A percentile compares a stretch with the other conserved stretches of the same genome.
These are phyloP conservation scores for Rhodotorula sp. DNA, from an alignment of 1,284 basidiomycete genomes.

Conservation along the genomic window DNA sequence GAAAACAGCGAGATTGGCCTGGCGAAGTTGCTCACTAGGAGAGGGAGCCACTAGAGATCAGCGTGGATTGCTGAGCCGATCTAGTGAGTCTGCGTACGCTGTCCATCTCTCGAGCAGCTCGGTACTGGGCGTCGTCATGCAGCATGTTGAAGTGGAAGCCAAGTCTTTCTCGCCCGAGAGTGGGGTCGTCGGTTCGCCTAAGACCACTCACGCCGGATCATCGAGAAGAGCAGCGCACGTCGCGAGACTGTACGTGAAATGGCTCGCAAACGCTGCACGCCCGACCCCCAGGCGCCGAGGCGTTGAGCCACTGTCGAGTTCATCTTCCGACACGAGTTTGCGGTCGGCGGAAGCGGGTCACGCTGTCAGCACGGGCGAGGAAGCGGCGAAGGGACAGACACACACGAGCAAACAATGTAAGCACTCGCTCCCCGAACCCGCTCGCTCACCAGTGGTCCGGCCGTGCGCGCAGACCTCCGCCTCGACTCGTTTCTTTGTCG, in stretches of 20 bases:
- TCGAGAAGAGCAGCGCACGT: too few relatives aligned
- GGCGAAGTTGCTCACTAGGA: constrained; percentile 24
- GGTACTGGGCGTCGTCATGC: background rate
- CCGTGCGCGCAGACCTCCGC: too few relatives aligned
- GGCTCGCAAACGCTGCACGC: too few relatives aligned
- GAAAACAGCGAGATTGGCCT: constrained; percentile 25
- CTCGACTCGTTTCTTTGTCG: too few relatives aligned
- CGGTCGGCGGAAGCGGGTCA: background rate
- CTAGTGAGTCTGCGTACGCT: background rate
- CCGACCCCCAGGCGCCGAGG: background rate
- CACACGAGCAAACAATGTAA: too few relatives aligned
- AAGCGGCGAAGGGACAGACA: too few relatives aligned
- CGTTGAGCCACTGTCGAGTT: background rate
- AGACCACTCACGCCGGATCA: background rate
- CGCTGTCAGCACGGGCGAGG: too few relatives aligned
- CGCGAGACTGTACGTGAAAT: too few relatives aligned
- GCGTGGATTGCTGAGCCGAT: background rate
- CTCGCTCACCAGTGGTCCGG: too few relatives aligned
- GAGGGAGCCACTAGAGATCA: background rate
- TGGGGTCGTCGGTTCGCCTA: background rate
- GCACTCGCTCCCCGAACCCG: too few relatives aligned
- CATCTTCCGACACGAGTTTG: background rate
- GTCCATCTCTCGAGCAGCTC: background rate
- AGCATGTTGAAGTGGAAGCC: too few relatives aligned
- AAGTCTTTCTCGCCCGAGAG: background rate